A percentile compares a stretch with the other conserved stretches of the same genome.
Conservation (phyloP, 2,329 filamentous ascomycete species). For the Xylaria sp. region DNA sequence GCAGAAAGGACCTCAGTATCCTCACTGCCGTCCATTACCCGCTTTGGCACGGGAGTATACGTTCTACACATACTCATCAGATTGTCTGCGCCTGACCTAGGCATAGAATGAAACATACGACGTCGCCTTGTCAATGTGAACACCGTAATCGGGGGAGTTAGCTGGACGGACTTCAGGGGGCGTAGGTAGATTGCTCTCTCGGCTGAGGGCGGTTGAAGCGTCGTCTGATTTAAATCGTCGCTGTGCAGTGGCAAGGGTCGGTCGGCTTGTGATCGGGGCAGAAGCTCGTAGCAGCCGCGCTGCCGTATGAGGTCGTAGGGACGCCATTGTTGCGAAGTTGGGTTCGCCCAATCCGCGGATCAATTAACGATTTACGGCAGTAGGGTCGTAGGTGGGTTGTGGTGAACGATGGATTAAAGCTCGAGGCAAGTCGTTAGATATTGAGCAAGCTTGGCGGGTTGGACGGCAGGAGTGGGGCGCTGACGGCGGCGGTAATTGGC, state of each 20-base stretch:
- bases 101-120: slow-evolving; percentile 69
- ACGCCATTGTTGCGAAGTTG: slow-evolving; percentile 36
- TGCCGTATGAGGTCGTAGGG: slow-evolving; percentile 68
- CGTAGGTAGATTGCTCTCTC: slow-evolving; percentile 44
- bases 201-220: slow-evolving; percentile 54
- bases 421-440: slow-evolving; percentile 5
- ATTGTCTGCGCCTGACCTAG: neutral
- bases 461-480: slow-evolving; percentile 33
- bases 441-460: slow-evolving; percentile 22
- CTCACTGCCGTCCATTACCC: slow-evolving; percentile 91
- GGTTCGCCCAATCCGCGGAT: slow-evolving; percentile 20
- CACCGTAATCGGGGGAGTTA: slow-evolving; percentile 84
- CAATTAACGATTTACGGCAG: slow-evolving; percentile 22
- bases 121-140: slow-evolving; percentile 85
- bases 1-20: slow-evolving; percentile 78
- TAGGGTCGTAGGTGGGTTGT: neutral
- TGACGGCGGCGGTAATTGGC: slow-evolving; percentile 49
- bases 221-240: slow-evolving; percentile 61
- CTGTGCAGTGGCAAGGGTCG: slow-evolving; percentile 56
- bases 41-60: slow-evolving; percentile 90
- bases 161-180: slow-evolving; percentile 53
- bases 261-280: slow-evolving; percentile 46
- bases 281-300: slow-evolving; percentile 63
- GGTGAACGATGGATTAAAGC: slow-evolving; percentile 15
- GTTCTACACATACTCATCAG: slow-evolving; percentile 62